A percentile compares a stretch with the other conserved stretches of the same genome.
These are phyloP conservation scores for Vickermania spadyakhi DNA, from an alignment of 208 protist species.

Conservation along the genomic window DNA sequence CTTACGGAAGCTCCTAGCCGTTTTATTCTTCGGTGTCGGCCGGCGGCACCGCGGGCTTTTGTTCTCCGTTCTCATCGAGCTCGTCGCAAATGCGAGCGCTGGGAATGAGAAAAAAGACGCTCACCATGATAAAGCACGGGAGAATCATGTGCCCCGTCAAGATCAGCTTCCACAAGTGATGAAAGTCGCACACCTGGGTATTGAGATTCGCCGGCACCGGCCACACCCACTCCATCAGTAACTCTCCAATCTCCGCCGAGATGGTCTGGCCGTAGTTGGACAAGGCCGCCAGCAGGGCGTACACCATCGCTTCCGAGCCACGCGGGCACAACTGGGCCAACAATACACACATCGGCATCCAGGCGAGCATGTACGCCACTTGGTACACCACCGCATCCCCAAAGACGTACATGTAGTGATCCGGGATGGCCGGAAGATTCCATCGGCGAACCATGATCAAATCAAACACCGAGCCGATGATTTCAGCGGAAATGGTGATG, in stretches of 20 bases:
- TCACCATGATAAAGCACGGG: slow-evolving; percentile 40
- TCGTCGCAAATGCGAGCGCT: slow-evolving; percentile 41
- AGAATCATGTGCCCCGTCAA: slow-evolving; percentile 40
- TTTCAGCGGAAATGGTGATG: slow-evolving; percentile 15
- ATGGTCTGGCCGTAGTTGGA: slow-evolving; percentile 33
- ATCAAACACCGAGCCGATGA: slow-evolving; percentile 31
- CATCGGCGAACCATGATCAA: slow-evolving; percentile 41
- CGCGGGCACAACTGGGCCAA: slow-evolving; percentile 43
- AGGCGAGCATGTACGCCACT: slow-evolving; percentile 30
- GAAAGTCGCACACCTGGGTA: slow-evolving; percentile 40
- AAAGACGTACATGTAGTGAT: slow-evolving; percentile 41
- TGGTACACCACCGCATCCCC: slow-evolving; percentile 51
- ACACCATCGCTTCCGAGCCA: slow-evolving; percentile 45
- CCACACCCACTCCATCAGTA: slow-evolving; percentile 37
- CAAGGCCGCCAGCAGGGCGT: slow-evolving; percentile 44
- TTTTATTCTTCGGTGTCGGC: no score
- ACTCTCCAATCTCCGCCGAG: slow-evolving; percentile 25
- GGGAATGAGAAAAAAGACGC: slow-evolving; percentile 55
- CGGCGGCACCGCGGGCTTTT: background rate
- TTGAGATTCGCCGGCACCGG: slow-evolving; percentile 17
- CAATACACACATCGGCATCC: slow-evolving; percentile 46
- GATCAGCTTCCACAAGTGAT: slow-evolving; percentile 40
- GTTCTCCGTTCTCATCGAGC: slow-evolving; percentile 32
- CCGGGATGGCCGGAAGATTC: slow-evolving; percentile 26
- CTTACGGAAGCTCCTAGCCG: no score